Base-by-base conservation (phyloP, 495 filamentous ascomycete genomes). In the Durotheca rogersii region DNA sequence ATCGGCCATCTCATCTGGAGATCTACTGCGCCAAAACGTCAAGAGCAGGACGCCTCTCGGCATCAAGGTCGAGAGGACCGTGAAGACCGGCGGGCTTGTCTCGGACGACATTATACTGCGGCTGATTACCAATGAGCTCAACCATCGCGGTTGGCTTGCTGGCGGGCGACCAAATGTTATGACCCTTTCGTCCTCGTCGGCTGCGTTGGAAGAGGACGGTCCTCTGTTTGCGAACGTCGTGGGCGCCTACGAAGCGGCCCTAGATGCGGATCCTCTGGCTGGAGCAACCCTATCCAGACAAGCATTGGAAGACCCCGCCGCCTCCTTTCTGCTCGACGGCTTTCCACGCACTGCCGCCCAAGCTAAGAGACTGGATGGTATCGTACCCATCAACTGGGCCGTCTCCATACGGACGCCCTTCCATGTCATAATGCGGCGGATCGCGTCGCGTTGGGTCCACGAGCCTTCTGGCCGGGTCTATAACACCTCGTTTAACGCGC, bases 281-380 rank as follows among this genome's bases (percentile, higher is more conserved):
- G 56, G 67, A 23, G 63, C 64, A 20, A 58, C 60, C 47, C 25
- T 53, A 11, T 68, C 65, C 14, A 48, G 71, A 11, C 71, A 67
- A 23, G 64, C 81, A 37, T 83, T 82, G 35, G 78, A 93, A 35
- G 79, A 82, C 49, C 83, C 93, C 0, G 72, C 80, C 9, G 88
- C 91, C 15, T 95, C 89, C 11, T 98, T 97, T 67, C 83, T 98
- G 52, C 85, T 98, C 37, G 93, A 98, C 65, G 93, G 93, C 15
- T 98, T 97, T 69, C 93, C 93, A 3, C 87, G 93, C 51, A 98
- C 90, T 12, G 83, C 86, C 1, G 47, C 72, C 1, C 93, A 98
- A 70, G 93, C 93, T 9, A 57, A 71, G 34, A 82, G 81, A 31
- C 71, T 98, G 17, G 91, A 93, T 61, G 70, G 72, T 6, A 74